These are phyloP conservation scores for Magnaporthiopsis incrustans DNA, from an alignment of 2,329 filamentous ascomycete genomes.

Conservation along the genomic window DNA sequence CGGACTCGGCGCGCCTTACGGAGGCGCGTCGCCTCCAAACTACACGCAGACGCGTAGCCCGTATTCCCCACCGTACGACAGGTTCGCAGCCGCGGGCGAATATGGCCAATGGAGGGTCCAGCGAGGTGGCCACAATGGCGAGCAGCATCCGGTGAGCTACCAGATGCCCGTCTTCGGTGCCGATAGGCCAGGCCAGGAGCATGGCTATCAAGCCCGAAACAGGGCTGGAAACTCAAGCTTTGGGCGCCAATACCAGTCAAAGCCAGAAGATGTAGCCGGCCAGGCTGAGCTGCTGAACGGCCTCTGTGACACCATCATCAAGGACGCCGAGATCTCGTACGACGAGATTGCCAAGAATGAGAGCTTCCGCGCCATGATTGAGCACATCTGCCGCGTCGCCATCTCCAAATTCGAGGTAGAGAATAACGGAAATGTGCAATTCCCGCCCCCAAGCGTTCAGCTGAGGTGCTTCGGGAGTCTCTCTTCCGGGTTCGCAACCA, in stretches of 20 bases:
- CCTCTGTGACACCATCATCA: constrained; percentile 41
- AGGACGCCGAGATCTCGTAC: constrained; percentile 52
- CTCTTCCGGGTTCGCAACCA: constrained; percentile 76
- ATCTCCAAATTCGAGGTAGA: constrained; percentile 44
- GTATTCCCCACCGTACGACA: constrained; percentile 3
- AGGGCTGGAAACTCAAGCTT: neutral
- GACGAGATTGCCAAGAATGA: constrained; percentile 65
- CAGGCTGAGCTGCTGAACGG: constrained; percentile 42
- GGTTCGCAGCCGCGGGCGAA: neutral
- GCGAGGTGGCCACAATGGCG: neutral
- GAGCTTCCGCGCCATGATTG: constrained; percentile 55
- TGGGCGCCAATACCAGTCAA: constrained; percentile 16
- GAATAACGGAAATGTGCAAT: constrained; percentile 31
- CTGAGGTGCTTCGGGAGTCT: constrained; percentile 77
- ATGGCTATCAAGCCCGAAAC: neutral
- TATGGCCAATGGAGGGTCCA: neutral
- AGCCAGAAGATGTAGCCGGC: constrained; percentile 36
- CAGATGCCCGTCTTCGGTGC: neutral
- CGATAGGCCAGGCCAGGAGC: neutral
- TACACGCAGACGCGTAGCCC: neutral
- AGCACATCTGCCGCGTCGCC: constrained; percentile 53
- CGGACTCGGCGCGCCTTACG: constrained; percentile 13
- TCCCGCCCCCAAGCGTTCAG: constrained; percentile 49
- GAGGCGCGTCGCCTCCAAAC: constrained; percentile 12
- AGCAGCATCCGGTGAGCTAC: neutral